Evolutionary conservation across 352 stramenopile species (phyloP), one percentile per base, ranked within the genome.

Genomic region (Sclerospora graminicola): DNA sequence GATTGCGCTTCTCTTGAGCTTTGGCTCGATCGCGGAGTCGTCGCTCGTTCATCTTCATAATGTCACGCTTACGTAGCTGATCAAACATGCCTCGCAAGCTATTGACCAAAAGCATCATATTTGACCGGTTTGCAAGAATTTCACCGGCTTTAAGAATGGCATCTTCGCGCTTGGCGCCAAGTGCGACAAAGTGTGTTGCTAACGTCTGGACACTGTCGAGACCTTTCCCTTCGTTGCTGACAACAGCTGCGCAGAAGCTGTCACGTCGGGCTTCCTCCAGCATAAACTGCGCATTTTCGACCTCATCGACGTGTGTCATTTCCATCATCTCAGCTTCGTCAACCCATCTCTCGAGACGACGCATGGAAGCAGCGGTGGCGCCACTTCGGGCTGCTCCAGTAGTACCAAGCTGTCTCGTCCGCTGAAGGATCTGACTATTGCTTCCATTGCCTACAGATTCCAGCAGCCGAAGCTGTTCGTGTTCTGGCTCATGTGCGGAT

Each of bases 41-140:
- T 27, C 74, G 67, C 26, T 84, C 76, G 16, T 82, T 73, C 73
- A 89, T 83, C 39, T 89, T 89, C 41, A 77, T 70, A 4, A 89
- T 58, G 28, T 89, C 76, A 4, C 70, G 67, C 39, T 83, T 76
- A 29, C 76, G 70, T 36, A 85, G 51, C 35, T 86, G 66, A 32
- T 89, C 71, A 48, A 89, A 86, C 54, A 83, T 79, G 2, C 48
- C 59, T 13, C 76, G 59, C 14, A 89, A 56, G 35, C 60, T 84
- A 19, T 59, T 70, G 1, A 80, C 76, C 15, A 89, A 57, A 19
- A 86, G 54, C 57, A 89, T 64, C 62, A 76, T 89, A 48, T 89
- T 89, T n/a, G 73, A 82, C n/a, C 69, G 64, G 39, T 82, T 83
- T 14, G 76, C 73, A 15, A 85, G 56, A 13, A 89, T 86, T 46